Evolutionary conservation across 345 rosid genomes (phyloP).

Genomic region (Heritiera fomes): DNA sequence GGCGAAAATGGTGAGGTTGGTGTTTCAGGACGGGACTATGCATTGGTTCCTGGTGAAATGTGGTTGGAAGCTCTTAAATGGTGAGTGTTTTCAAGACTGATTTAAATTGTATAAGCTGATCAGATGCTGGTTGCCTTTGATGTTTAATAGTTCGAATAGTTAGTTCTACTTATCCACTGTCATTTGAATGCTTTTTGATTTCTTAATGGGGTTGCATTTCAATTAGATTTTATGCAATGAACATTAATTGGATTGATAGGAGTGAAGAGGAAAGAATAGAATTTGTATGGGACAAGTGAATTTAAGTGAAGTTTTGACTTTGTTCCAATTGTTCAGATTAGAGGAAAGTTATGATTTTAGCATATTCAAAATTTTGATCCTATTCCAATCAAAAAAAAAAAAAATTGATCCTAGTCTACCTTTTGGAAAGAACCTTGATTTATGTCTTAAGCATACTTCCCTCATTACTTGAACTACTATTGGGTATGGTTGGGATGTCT

Average conservation of each 20-base stretch:
- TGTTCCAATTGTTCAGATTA: conserved; percentile 4
- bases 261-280: background rate
- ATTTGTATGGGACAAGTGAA: background rate
- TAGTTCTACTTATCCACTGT: background rate
- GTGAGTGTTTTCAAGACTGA: conserved; percentile 38
- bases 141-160: background rate
- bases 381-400: too few species aligned
- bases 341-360: background rate
- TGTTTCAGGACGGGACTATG: conserved; percentile 85
- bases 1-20: conserved; percentile 71
- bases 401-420: background rate
- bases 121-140: background rate
- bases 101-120: background rate
- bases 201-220: background rate
- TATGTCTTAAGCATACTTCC: background rate
- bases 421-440: background rate
- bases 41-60: conserved; percentile 91
- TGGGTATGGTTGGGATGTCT: background rate
- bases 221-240: background rate
- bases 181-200: background rate
- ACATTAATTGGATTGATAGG: background rate
- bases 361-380: background rate
- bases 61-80: conserved; percentile 95
- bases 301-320: background rate
- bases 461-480: background rate